Base-by-base conservation (phyloP, 1,139 yeast species). In the Saccharomycopsis hybrid region DNA sequence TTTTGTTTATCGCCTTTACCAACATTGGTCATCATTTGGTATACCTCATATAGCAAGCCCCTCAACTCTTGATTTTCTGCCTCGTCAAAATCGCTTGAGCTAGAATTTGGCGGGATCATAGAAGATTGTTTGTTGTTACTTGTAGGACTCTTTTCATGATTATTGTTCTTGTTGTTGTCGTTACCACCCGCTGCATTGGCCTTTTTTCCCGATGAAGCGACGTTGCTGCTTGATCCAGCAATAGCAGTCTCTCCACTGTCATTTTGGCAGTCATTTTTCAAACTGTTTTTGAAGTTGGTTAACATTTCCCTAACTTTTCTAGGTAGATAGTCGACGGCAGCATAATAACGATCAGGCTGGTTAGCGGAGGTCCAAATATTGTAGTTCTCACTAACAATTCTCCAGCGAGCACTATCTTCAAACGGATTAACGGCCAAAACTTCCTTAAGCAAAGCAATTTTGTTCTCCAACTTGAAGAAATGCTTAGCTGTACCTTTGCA, bases 311-410 rank as follows among this genome's bases (percentile, higher is more conserved):
- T 36, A 7, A 53, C 54, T 51, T 53, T 53, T 37, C 55, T 31
- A n/a, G 55, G 55, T 31, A 51, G 47, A 35, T 53, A 51, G 42
- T 53, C 54, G 8, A 48, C 46, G 13, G 55, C 54, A 7, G 55
- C 55, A 37, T 51, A 53, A 31, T 48, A 53, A 5, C 55, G 35
- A 27, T 53, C 54, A 9, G 54, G 55, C 32, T 53, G 54, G 41
- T 53, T 42, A 9, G 43, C 46, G 11, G 46, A 45, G 5, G 55
- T 53, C 55, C 55, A 53, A n/a, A 48, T 45, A 39, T 53, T 53
- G 41, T 53, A 53, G 32, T 51, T 51, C 4, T 53, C 54, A 36
- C 52, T 47, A 27, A 51, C 52, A 9, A 40, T 24, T 29, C 44
- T 47, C 55, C 55, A 53, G 31, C 49, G 46, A 2, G 50, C 5